These are phyloP conservation scores for Aspergillus fijiensis DNA, from an alignment of 2,329 filamentous ascomycete species.

Conservation along the genomic window DNA sequence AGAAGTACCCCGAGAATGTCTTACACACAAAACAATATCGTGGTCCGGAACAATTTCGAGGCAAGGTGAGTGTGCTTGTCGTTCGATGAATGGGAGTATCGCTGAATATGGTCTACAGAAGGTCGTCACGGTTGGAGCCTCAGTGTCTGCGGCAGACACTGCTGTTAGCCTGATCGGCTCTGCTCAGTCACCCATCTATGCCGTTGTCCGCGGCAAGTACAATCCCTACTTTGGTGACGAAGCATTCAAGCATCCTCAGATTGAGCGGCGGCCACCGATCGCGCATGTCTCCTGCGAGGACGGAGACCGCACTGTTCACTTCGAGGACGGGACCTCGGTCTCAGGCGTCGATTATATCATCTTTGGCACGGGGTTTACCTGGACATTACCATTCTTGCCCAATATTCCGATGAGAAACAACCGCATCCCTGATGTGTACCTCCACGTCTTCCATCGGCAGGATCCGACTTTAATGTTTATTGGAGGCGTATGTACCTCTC, in stretches of 20 bases:
- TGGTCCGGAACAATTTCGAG: slow-evolving; percentile 39
- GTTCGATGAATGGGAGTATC: too few species aligned
- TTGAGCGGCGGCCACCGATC: slow-evolving; percentile 32
- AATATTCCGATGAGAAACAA: slow-evolving; percentile 42
- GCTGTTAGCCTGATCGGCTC: slow-evolving; percentile 53
- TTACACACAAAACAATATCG: slow-evolving; percentile 46
- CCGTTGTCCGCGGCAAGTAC: slow-evolving; percentile 55
- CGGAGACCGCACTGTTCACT: slow-evolving; percentile 51
- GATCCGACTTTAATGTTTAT: slow-evolving; percentile 37
- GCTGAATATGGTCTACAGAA: slow-evolving; percentile 39
- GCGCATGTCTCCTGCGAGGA: slow-evolving; percentile 39
- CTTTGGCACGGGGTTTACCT: slow-evolving; percentile 66
- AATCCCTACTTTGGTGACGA: slow-evolving; percentile 58
- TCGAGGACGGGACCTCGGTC: slow-evolving; percentile 56
- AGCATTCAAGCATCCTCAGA: slow-evolving; percentile 60
- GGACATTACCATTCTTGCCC: slow-evolving; percentile 62
- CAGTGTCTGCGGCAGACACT: slow-evolving; percentile 65
- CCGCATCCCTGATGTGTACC: slow-evolving; percentile 35
- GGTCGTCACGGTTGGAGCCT: slow-evolving; percentile 63
- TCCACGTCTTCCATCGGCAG: slow-evolving; percentile 37
- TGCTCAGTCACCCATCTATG: slow-evolving; percentile 51
- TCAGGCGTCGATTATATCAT: slow-evolving; percentile 61
- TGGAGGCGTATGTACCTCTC: slow-evolving; percentile 45
- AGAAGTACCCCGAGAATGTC: slow-evolving; percentile 39
- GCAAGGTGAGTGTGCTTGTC: slow-evolving; percentile 25